Evolutionary conservation across 192 early-diverging fungal species (phyloP).

Genomic region (Jimgerdemannia flammicorona): DNA sequence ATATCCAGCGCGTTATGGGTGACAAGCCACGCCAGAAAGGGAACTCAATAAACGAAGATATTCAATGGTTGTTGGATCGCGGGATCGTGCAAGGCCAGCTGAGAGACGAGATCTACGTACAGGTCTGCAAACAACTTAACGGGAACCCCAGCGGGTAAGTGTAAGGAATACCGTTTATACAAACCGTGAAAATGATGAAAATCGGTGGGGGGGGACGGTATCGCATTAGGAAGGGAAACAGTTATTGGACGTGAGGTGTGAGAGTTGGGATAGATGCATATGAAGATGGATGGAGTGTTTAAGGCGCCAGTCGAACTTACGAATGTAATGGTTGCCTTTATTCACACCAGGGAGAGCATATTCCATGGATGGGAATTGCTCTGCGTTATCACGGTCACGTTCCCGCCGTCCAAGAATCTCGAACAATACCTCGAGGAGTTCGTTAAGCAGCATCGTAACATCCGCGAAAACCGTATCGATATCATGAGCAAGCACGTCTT

Average conservation of each 20-base stretch:
- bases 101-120: conserved; percentile 93
- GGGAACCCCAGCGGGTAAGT: conserved; percentile 66
- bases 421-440: conserved; percentile 81
- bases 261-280: background rate
- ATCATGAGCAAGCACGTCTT: conserved; percentile 47
- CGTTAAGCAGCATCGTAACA: conserved; percentile 57
- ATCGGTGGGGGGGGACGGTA: background rate
- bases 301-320: background rate
- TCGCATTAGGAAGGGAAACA: too few species aligned
- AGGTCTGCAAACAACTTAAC: conserved; percentile 86
- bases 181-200: background rate
- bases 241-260: too few species aligned
- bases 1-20: conserved; percentile 85
- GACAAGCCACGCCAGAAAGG: conserved; percentile 43
- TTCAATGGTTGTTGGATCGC: conserved; percentile 72
- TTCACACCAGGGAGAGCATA: conserved; percentile 47
- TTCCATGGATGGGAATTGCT: conserved; percentile 86
- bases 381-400: conserved; percentile 77
- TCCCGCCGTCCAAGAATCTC: conserved; percentile 88
- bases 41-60: conserved; percentile 46
- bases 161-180: background rate
- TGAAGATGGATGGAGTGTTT: background rate
- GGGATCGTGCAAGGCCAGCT: conserved; percentile 74
- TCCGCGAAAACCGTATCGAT: conserved; percentile 45
- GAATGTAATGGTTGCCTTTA: conserved; percentile 2